Evolutionary conservation across 2,329 filamentous ascomycete species (phyloP), one percentile per base, ranked within the genome.

Genomic region (Cordyceps pruinosa): DNA sequence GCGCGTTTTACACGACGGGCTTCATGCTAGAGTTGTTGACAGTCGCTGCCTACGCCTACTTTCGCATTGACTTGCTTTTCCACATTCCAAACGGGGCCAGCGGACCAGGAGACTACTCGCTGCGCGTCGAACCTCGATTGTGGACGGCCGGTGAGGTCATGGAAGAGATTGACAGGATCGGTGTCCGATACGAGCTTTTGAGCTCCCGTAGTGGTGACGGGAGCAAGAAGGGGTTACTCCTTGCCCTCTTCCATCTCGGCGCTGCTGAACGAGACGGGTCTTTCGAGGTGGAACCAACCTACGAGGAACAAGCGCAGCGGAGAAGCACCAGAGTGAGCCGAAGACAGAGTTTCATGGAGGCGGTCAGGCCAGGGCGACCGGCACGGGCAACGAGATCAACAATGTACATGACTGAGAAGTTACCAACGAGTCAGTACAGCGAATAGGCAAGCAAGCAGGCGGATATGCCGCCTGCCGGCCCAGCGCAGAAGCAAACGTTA

Each of bases 1-100:
- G 66, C 2, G 66, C 66, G 0, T 72, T 74, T 53, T 74, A 74
- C 59, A 61, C 66, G 21, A 72, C 72, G 35, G 61, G 64, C 35
- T 74, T 72, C 56, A 58, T 63, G 6, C 61, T 72, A 4, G 71
- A 73, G 42, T 58, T 68, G 7, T 48, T 66, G 3, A 65, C 66
- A 6, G 62, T 68, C 7, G 61, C 58, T 6, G 58, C 62, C 2
- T 69, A 69, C 41, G 66, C 66, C 8, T 59, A 61, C 28, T 58
- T 63, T 7, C 63, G 68, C n/a, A 59, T 70, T 19, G 68, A 70
- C 48, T 58, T 65, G 19, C 57, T 64, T 21, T 70, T 68, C 58
- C 64, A 69, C 61, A 57, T 70, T 10, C 68, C 68, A 9, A 61
- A 70, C 47, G 68, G 68, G 17, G 25, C 44, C 26, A 46, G 46